Evolutionary conservation across 495 filamentous ascomycete genomes (phyloP).

Genomic region (Neurospora sp.): DNA sequence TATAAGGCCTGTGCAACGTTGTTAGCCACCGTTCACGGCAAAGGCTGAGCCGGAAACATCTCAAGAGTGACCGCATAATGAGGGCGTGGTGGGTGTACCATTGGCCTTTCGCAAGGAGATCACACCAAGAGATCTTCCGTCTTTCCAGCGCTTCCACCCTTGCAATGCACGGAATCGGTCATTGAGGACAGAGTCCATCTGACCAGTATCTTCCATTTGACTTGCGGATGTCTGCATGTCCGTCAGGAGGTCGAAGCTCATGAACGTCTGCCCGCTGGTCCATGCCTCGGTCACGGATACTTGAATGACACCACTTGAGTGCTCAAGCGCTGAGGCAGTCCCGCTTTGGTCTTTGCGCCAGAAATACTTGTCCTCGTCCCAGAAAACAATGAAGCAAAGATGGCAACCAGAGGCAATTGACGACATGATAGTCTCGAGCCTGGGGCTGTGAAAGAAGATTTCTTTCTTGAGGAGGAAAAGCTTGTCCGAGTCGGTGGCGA

Average conservation of each 20-base stretch:
- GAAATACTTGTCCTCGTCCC: not conserved
- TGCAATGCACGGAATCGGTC: not conserved
- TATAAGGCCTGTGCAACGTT: not conserved
- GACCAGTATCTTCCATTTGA: not conserved
- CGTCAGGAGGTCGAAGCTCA: not conserved
- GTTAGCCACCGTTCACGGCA: not conserved
- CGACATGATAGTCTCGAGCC: not conserved
- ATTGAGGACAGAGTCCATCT: not conserved
- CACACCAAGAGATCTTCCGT: not conserved
- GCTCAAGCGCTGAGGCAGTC: not conserved
- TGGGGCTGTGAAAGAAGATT: not conserved
- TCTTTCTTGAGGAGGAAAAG: not conserved
- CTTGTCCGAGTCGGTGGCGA: not conserved
- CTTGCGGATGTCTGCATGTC: not conserved
- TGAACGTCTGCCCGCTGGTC: not conserved
- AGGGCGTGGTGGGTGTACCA: not conserved
- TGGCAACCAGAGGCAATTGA: not conserved
- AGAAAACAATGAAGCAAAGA: not conserved
- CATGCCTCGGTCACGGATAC: not conserved
- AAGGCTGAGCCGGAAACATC: not conserved
- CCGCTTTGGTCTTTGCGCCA: not conserved
- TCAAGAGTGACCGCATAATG: not conserved
- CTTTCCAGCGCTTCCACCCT: not conserved
- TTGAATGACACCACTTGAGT: not conserved
- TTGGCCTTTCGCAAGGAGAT: not conserved